A percentile compares a stretch with the other conserved stretches of the same genome.
These are phyloP conservation scores for Cetraspora pellucida DNA, from an alignment of 192 early-diverging fungal genomes.

Conservation along the genomic window DNA sequence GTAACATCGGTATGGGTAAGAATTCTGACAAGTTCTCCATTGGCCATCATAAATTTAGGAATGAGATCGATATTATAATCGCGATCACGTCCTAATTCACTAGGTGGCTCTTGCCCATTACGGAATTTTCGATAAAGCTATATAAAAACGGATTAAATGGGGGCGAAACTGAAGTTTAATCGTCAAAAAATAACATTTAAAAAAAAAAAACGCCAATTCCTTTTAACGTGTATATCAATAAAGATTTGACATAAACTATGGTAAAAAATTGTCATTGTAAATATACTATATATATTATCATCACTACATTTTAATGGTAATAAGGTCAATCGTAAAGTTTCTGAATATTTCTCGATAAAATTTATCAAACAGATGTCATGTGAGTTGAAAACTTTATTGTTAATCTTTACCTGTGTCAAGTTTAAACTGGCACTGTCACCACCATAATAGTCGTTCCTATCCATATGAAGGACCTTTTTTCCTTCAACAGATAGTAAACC, in stretches of 20 bases:
- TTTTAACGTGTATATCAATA: too few species aligned
- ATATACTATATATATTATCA: too few species aligned
- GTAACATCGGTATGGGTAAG: constrained; percentile 98
- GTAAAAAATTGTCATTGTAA: too few species aligned
- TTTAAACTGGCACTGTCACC: constrained; percentile 95
- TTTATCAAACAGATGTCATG: too few species aligned
- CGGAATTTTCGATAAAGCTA: constrained; percentile 78
- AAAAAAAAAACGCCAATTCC: not conserved
- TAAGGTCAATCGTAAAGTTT: too few species aligned
- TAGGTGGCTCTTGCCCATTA: constrained; percentile 50
- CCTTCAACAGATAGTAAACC: constrained; percentile 87
- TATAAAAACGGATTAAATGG: constrained; percentile 23
- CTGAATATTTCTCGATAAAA: too few species aligned
- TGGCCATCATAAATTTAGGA: constrained; percentile 99
- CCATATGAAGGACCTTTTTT: constrained; percentile 91
- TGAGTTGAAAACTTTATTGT: too few species aligned
- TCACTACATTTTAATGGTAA: too few species aligned
- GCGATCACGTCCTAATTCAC: constrained; percentile 67
- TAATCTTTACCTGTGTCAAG: constrained; percentile 79
- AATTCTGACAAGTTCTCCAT: constrained; percentile 96
- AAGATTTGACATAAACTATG: too few species aligned
- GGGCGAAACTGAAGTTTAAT: not conserved
- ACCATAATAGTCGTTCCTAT: constrained; percentile 98
- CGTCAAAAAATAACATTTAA: not conserved
- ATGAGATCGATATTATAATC: constrained; percentile 99